Percentiles rank a stretch among this genome's conserved stretches.
Conservation (phyloP, 495 filamentous ascomycete species). For the Penicillium antarcticum region DNA sequence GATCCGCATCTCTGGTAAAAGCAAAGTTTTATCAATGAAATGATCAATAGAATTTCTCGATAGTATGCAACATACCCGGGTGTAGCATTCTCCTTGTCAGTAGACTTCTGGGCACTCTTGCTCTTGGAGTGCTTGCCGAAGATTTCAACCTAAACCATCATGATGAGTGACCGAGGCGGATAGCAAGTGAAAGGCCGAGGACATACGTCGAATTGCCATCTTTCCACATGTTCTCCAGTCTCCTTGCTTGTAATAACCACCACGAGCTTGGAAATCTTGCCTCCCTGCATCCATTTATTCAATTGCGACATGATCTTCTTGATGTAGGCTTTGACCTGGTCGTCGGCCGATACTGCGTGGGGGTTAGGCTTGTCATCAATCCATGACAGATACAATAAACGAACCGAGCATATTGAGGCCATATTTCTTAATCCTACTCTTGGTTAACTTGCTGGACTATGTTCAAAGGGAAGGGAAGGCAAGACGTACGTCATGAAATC, state of each 20-base stretch:
- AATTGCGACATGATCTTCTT: slow-evolving; percentile 98
- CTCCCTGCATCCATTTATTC: slow-evolving; percentile 91
- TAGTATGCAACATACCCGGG: slow-evolving; percentile 43
- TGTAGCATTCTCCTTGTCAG: slow-evolving; percentile 61
- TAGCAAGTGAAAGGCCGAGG: neutral
- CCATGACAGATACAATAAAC: slow-evolving; percentile 9
- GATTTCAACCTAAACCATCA: slow-evolving; percentile 58
- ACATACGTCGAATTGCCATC: slow-evolving; percentile 95
- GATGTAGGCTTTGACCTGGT: slow-evolving; percentile 98
- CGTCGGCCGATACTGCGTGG: slow-evolving; percentile 75
- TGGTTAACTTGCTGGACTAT: neutral
- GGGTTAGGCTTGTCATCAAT: slow-evolving; percentile 8
- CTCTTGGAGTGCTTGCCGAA: slow-evolving; percentile 56
- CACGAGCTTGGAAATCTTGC: slow-evolving; percentile 95
- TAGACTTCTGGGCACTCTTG: slow-evolving; percentile 43
- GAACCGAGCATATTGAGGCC: slow-evolving; percentile 93
- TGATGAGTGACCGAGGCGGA: slow-evolving; percentile 2
- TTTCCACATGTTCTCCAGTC: slow-evolving; percentile 89
- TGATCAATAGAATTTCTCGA: neutral
- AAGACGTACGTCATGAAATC: slow-evolving; percentile 83
- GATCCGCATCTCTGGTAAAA: slow-evolving; percentile 26
- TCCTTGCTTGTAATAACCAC: slow-evolving; percentile 95
- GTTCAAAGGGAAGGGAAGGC: neutral
- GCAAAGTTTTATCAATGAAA: slow-evolving; percentile 1
- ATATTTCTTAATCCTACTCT: slow-evolving; percentile 87